Percentiles rank a stretch among this genome's conserved stretches.
phyloP scores from a whole-genome alignment of 352 stramenopile genomes.

The Phytophthora hibernalis region DNA sequence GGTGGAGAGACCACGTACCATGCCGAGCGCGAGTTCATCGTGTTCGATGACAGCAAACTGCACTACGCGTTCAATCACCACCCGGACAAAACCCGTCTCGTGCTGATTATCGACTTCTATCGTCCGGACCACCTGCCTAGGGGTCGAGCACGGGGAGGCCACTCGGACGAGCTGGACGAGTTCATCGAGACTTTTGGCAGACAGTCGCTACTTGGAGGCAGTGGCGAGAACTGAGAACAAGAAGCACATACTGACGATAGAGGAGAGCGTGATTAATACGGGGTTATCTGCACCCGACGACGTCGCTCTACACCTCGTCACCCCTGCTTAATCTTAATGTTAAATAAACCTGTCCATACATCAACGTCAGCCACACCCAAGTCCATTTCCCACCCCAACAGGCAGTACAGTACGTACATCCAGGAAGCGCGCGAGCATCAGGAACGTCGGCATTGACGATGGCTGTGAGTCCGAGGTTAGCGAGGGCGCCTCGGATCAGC shows the following conservation, averaged over 20 bases:
- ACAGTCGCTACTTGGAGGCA: conserved; percentile 42
- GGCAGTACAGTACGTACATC: conserved; percentile 76
- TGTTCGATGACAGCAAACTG: conserved; percentile 94
- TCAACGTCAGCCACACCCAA: conserved; percentile 1
- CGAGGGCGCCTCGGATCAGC: conserved; percentile 94
- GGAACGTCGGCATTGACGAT: conserved; percentile 96
- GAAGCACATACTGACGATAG: conserved; percentile 3
- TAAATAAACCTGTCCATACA: conserved; percentile 86
- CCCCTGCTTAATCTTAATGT: conserved; percentile 89
- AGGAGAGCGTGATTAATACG: conserved; percentile 21
- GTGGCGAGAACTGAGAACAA: conserved; percentile 19
- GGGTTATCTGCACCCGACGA: conserved; percentile 5
- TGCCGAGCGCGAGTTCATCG: conserved; percentile 78
- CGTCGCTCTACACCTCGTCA: conserved; percentile 41
- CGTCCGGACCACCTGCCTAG: conserved; percentile 81
- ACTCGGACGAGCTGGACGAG: conserved; percentile 90
- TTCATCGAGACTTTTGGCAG: conserved; percentile 89
- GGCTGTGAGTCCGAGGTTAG: conserved; percentile 94
- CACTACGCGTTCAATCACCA: conserved; percentile 90
- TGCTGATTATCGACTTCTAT: conserved; percentile 92
- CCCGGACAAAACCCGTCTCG: conserved; percentile 62
- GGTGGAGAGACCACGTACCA: conserved; percentile 76
- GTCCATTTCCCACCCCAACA: not conserved
- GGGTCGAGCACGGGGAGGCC: conserved; percentile 78
- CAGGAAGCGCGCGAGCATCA: conserved; percentile 90